These are phyloP conservation scores for Pseudoneurospora amorphoporcata DNA, from an alignment of 495 filamentous ascomycete species.

Conservation along the genomic window DNA sequence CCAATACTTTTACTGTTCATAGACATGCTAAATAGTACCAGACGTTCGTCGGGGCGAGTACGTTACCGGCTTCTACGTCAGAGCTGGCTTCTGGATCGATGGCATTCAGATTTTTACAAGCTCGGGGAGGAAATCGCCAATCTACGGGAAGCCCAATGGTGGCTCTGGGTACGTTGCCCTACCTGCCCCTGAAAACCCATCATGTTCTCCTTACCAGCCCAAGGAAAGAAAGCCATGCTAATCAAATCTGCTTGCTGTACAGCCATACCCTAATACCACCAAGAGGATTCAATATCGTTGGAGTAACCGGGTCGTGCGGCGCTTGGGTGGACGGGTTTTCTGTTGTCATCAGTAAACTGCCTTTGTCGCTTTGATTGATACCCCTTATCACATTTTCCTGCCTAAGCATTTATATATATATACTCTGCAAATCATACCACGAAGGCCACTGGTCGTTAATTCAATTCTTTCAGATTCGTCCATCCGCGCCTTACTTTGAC, in stretches of 20 bases:
- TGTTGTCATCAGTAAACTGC: constrained; percentile 60
- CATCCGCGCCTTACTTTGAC: background rate
- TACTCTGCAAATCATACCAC: background rate
- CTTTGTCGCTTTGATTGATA: background rate
- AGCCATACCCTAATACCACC: constrained; percentile 88
- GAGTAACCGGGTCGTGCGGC: constrained; percentile 72
- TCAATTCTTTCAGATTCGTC: background rate
- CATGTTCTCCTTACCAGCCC: background rate
- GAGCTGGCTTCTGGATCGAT: constrained; percentile 79
- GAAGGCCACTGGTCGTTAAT: background rate
- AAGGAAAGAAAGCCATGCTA: background rate
- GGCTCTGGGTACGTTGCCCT: constrained; percentile 59
- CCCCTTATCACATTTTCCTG: background rate
- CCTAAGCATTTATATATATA: background rate
- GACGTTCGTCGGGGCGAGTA: constrained; percentile 81
- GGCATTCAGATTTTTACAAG: constrained; percentile 87
- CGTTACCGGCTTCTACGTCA: constrained; percentile 75
- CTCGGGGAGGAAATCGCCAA: constrained; percentile 68
- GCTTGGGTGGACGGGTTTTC: constrained; percentile 84
- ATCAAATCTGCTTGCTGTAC: constrained; percentile 4
- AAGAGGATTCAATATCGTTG: constrained; percentile 78
- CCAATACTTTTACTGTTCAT: background rate
- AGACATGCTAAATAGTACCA: constrained; percentile 17
- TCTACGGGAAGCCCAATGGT: constrained; percentile 74
- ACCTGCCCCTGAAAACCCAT: background rate